Base-by-base conservation (phyloP, 352 stramenopile genomes). In the Thraustotheca clavata region DNA sequence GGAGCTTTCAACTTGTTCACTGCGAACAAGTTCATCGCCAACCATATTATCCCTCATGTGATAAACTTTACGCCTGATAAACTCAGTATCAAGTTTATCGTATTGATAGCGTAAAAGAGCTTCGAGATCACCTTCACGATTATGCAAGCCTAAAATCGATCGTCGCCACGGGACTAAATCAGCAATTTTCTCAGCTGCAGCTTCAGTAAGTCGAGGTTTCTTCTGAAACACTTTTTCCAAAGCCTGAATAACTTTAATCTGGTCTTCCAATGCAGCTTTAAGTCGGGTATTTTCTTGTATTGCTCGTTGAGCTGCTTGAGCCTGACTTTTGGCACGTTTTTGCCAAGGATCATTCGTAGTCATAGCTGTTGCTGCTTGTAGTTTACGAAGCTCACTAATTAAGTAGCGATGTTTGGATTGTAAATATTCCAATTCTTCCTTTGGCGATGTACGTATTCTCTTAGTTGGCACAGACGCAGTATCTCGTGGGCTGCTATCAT, bases 231-330 rank as follows among this genome's bases (percentile, higher is more conserved):
- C n/a, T 6, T 40, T 36, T 7, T 62, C 27, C 1, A 62, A 40
- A 14, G 54, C 54, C 16, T 47, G 27, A 11, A 49, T 26, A 9
- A 49, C 22, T 26, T 49, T 49, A 40, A 62, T 8, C 54, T 62
- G 54, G 12, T 62, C 54, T 11, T 62, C 34, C 14, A 48, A 32
- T 4, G 54, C 54, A 9, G 35, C 54, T 29, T 62, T 62, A 22
- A 62, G 34, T 26, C 35, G 54, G 6, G 33, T 29, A 29, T 62
- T 62, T n/a, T 62, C 54, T 12, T 49, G 54, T 12, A 62, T 36
- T 11, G 34, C 32, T 9, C 54, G 32, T 40, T 62, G 54, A 0
- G 54, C 54, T 5, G 24, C 32, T 12, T 62, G 33, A 39, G 33
- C 54, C 38, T 62, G 54, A 16, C n/a, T 27, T 16, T 49, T 29